These are phyloP conservation scores for Petunia axillaris DNA, from an alignment of 257 asterid genomes.

Conservation along the genomic window DNA sequence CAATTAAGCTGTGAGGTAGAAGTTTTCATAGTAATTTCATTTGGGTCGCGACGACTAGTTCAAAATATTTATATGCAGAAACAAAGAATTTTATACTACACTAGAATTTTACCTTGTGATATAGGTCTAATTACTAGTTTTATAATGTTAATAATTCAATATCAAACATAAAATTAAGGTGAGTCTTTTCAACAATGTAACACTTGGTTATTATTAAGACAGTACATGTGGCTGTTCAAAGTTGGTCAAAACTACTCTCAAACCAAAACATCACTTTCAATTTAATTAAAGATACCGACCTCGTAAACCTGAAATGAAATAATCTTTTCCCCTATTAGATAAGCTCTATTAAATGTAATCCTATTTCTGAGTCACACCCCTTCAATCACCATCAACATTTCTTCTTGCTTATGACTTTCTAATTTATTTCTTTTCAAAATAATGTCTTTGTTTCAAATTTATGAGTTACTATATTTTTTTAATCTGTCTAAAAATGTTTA, in stretches of 20 bases:
- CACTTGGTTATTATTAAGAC: neutral
- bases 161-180: no score
- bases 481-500: neutral
- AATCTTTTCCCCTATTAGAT: conserved; percentile 34
- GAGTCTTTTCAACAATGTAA: no score
- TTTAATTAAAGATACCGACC: conserved; percentile 37
- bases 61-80: no score
- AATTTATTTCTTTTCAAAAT: no score
- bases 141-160: no score
- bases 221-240: conserved; percentile 11
- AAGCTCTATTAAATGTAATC: conserved; percentile 26
- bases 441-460: no score
- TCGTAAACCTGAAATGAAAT: conserved; percentile 30
- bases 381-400: conserved; percentile 29
- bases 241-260: neutral
- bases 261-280: conserved; percentile 42
- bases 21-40: no score
- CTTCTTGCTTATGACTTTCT: neutral
- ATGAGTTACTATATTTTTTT: neutral
- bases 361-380: neutral
- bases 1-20: no score
- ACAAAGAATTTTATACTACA: no score
- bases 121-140: no score
- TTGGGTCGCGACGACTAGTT: no score
- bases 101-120: no score